A percentile compares a stretch with the other conserved stretches of the same genome.
These are phyloP conservation scores for Phlebiopsis flavidoalba DNA, from an alignment of 768 basidiomycete genomes.

Conservation along the genomic window DNA sequence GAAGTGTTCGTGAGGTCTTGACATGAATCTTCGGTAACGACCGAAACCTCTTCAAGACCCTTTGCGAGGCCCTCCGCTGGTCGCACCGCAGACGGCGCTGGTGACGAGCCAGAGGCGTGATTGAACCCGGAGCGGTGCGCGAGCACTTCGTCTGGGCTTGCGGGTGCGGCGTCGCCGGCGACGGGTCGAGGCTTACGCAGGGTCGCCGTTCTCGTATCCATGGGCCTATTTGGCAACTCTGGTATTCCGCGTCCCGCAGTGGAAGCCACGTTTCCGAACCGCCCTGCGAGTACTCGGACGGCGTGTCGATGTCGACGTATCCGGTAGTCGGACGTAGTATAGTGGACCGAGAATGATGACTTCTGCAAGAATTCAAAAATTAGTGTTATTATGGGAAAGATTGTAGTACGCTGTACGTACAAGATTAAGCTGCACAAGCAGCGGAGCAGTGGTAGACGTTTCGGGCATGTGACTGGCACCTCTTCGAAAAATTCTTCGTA, in stretches of 20 bases:
- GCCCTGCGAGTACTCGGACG: conserved; percentile 3
- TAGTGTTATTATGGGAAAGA: too few species aligned
- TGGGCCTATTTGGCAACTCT: conserved; percentile 17
- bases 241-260: conserved; percentile 9
- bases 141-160: conserved; percentile 24
- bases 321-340: conserved; percentile 32
- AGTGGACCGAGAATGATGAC: conserved; percentile 30
- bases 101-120: conserved; percentile 8
- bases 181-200: conserved; percentile 15
- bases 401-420: conserved; percentile 12
- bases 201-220: conserved; percentile 10
- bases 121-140: conserved; percentile 25
- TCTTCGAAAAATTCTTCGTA: conserved; percentile 26
- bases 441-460: conserved; percentile 17
- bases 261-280: conserved; percentile 17
- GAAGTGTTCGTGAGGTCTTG: neutral
- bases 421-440: conserved; percentile 23
- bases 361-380: conserved; percentile 13
- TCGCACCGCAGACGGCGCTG: neutral
- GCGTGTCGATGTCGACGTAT: conserved; percentile 28
- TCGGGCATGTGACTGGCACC: conserved; percentile 9
- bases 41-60: neutral
- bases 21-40: neutral
- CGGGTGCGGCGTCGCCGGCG: conserved; percentile 14
- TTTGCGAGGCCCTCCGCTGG: neutral